Conservation (phyloP, 2,329 filamentous ascomycete genomes). For the Alternaria incomplexa region DNA sequence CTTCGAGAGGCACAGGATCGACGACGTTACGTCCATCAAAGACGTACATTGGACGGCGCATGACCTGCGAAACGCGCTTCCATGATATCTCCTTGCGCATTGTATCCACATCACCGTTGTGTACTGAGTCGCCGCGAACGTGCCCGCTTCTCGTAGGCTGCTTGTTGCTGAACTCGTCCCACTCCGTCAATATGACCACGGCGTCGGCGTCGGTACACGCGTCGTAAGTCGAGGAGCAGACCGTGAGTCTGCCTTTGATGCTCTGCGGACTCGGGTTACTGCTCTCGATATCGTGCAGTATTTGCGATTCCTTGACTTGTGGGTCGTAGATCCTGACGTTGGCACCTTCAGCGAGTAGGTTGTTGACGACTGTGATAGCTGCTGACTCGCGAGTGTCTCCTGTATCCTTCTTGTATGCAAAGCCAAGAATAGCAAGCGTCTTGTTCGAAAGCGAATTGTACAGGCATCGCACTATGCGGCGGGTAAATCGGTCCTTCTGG, state of each 20-base stretch:
- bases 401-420: conserved; percentile 81
- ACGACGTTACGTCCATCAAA: conserved; percentile 5
- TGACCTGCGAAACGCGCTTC: conserved; percentile 1
- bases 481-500: conserved; percentile 72
- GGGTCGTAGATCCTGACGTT: conserved; percentile 2
- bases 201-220: not conserved
- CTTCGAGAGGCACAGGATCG: conserved; percentile 1
- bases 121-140: not conserved
- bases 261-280: not conserved
- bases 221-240: conserved; percentile 1
- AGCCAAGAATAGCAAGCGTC: conserved; percentile 75
- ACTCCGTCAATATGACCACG: not conserved
- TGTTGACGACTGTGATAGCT: conserved; percentile 1
- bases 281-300: not conserved
- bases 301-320: conserved; percentile 1
- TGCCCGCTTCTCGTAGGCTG: not conserved
- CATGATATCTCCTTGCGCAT: not conserved
- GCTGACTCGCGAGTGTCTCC: conserved; percentile 66
- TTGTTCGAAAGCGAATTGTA: conserved; percentile 73
- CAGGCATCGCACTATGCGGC: conserved; percentile 64
- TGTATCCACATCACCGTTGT: not conserved
- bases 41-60: conserved; percentile 3
- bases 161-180: conserved; percentile 3
- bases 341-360: not conserved
- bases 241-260: not conserved